Percentiles rank a stretch among this genome's conserved stretches.
Conservation (phyloP, 2,329 filamentous ascomycete species). For the Hymenoscyphus occultus region DNA sequence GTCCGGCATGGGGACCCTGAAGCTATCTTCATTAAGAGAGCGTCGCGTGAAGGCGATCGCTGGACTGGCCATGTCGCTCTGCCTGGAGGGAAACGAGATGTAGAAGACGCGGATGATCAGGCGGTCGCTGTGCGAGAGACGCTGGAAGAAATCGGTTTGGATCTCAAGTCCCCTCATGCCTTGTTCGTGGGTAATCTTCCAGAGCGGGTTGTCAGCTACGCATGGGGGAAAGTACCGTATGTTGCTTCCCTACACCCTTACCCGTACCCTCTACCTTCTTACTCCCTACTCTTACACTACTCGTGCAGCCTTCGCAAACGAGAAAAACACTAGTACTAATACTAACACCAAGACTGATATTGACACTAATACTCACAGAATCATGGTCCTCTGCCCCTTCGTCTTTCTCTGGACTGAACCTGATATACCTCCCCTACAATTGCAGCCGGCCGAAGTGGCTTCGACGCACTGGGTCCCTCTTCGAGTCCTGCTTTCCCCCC, state of each 20-base stretch:
- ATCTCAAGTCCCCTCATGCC: conserved; percentile 48
- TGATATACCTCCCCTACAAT: conserved; percentile 52
- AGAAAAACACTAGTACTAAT: too few relatives aligned
- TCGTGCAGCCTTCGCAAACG: too few relatives aligned
- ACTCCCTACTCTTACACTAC: too few relatives aligned
- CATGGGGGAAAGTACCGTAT: conserved; percentile 63
- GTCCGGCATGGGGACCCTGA: conserved; percentile 64
- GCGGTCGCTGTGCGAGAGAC: conserved; percentile 63
- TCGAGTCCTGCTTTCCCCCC: conserved; percentile 56
- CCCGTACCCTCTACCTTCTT: too few relatives aligned
- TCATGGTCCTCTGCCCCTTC: conserved; percentile 69
- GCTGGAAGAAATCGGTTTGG: conserved; percentile 63
- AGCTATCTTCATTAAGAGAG: conserved; percentile 68
- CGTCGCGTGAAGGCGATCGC: conserved; percentile 60
- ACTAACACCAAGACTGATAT: background rate
- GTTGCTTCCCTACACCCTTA: conserved; percentile 26
- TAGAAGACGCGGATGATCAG: conserved; percentile 59
- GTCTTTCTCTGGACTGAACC: conserved; percentile 60
- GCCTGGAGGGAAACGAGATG: conserved; percentile 65
- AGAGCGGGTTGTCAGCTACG: conserved; percentile 62
- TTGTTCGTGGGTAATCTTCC: conserved; percentile 59
- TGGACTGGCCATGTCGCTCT: conserved; percentile 70
- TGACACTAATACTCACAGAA: conserved; percentile 36
- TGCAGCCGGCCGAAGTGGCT: conserved; percentile 68
- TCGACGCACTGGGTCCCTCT: conserved; percentile 68